Base-by-base conservation (phyloP, 345 rosid genomes). In the Arabidopsis arenosa region DNA sequence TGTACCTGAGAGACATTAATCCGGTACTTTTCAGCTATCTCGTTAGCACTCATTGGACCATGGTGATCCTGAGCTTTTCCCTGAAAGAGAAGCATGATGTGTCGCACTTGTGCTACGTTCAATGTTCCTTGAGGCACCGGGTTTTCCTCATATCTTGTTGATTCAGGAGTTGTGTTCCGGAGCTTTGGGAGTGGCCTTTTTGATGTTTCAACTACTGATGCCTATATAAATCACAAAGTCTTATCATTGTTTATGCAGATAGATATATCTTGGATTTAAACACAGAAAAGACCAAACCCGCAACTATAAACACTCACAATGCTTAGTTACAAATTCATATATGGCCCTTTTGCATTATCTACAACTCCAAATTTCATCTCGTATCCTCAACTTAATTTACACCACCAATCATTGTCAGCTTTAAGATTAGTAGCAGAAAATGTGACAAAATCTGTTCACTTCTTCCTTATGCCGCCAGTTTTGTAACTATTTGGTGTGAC, bases 181-280 rank as follows among this genome's bases (percentile, higher is more conserved):
- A 90, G 85, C 86, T 89, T 92, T 33, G 99, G 98, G 83, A 95
- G 74, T 10, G 97, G 90, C 72, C 96, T 85, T 43, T 78, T 79
- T 1, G 88, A 81, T 53, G 83, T 90, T 85, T 88, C 96, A 63
- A 83, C 84, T 17, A 92, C 74, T 9, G 74, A 58, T 53, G 96
- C 98, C 99, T 92, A 86, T 37, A 51, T 0, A 48, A 62, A 66
- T 28, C 59, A 23, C 43, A 74, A 43, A 43, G 26, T 11, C 5
- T 68, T 14, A 21, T 11, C 15, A 28, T 49, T 26, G 44, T 79
- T 32, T 21, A 44, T 4, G 56, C 33, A 23, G 10, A 44, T 5
- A 17, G 2, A 49, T 59, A 14, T 13, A 12, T 44, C 7, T 28
- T 26, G 60, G 66, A 47, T 3, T 1, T 10, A 54, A 3, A 5